phyloP scores from a whole-genome alignment of 2,329 filamentous ascomycete genomes.

The Apiospora arundinis region DNA sequence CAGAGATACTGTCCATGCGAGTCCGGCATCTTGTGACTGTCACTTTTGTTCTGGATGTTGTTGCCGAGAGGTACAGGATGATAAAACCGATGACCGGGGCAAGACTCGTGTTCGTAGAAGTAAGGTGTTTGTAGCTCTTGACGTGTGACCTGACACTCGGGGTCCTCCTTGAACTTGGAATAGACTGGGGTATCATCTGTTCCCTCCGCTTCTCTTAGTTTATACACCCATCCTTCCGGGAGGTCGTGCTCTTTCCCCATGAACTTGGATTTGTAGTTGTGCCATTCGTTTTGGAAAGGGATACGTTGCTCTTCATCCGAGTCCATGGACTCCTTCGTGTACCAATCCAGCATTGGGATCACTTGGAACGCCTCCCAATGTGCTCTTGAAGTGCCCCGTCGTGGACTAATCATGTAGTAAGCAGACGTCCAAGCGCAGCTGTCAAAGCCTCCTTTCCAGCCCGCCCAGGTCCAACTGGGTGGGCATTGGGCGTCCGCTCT shows the following conservation, averaged over 20 bases:
- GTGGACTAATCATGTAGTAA: background rate
- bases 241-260: background rate
- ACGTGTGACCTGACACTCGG: background rate
- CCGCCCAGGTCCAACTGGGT: background rate
- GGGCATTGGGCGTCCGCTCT: background rate
- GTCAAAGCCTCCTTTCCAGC: background rate
- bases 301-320: background rate
- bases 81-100: background rate
- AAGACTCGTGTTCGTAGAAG: background rate
- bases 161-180: background rate
- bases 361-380: background rate
- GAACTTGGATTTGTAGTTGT: background rate
- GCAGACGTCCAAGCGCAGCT: background rate
- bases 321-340: background rate
- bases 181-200: background rate
- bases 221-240: background rate
- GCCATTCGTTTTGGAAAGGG: background rate
- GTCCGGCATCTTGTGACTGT: fast-evolving
- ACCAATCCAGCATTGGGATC: background rate
- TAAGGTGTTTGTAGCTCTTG: background rate
- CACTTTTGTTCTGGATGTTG: background rate
- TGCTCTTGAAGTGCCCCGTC: background rate
- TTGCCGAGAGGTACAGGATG: background rate
- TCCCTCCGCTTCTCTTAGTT: background rate
- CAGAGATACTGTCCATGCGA: background rate